These are phyloP conservation scores for Gautieria morchelliformis DNA, from an alignment of 768 basidiomycete species.

Conservation along the genomic window DNA sequence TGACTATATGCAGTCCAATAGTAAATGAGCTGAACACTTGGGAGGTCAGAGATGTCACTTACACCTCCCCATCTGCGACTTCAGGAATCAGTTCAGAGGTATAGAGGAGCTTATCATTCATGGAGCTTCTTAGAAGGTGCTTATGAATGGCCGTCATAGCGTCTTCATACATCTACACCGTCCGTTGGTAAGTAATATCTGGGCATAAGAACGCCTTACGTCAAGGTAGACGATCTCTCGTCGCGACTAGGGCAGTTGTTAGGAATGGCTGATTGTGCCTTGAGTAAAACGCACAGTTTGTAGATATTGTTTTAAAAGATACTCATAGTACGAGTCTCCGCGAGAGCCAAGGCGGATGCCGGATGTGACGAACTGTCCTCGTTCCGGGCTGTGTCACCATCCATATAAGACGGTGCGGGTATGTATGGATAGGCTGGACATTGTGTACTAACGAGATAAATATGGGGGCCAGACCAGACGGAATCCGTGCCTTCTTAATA, in stretches of 20 bases:
- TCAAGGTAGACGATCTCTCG: conserved; percentile 71
- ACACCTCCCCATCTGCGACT: conserved; percentile 26
- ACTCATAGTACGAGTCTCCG: conserved; percentile 93
- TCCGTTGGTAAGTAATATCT: background rate
- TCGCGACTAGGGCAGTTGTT: conserved; percentile 39
- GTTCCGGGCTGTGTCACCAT: conserved; percentile 30
- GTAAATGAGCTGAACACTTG: background rate
- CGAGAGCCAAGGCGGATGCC: conserved; percentile 85
- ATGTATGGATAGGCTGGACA: background rate
- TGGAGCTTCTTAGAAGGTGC: conserved; percentile 60
- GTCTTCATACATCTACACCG: conserved; percentile 75
- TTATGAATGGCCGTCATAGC: conserved; percentile 76
- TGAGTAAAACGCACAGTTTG: conserved; percentile 49
- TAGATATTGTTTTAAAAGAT: conserved; percentile 74
- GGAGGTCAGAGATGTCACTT: conserved; percentile 11
- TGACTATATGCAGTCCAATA: conserved; percentile 27
- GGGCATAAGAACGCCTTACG: conserved; percentile 25
- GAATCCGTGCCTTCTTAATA: conserved; percentile 50
- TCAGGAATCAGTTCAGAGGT: conserved; percentile 77
- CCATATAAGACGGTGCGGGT: background rate
- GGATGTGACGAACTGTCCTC: conserved; percentile 48
- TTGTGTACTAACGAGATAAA: conserved; percentile 57
- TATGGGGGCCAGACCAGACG: conserved; percentile 74
- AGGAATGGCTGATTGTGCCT: background rate
- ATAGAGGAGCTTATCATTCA: conserved; percentile 52